These are phyloP conservation scores for Parastagonospora nodorum DNA, from an alignment of 2,329 filamentous ascomycete genomes.

Conservation along the genomic window DNA sequence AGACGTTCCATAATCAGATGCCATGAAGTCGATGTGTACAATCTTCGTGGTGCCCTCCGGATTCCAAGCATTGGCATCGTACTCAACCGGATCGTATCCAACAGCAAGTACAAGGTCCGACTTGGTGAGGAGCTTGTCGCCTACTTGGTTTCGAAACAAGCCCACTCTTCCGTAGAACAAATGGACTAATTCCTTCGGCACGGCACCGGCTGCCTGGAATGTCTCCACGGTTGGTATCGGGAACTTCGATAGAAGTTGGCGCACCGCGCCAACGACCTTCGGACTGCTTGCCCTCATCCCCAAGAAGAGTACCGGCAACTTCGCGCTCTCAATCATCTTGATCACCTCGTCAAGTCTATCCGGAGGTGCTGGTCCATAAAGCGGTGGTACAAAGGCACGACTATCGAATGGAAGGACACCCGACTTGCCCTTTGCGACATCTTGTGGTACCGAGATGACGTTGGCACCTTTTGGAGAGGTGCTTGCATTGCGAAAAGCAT, in stretches of 20 bases:
- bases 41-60: neutral
- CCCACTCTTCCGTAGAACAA: neutral
- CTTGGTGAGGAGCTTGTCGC: neutral
- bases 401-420: neutral
- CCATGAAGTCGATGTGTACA: neutral
- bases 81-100: neutral
- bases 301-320: neutral
- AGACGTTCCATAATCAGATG: neutral
- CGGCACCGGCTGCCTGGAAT: neutral
- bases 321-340: neutral
- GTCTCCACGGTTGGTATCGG: neutral
- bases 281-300: neutral
- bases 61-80: neutral
- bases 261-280: neutral
- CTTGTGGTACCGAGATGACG: neutral
- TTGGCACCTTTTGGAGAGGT: neutral
- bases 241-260: neutral
- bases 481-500: neutral
- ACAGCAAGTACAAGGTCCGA: neutral
- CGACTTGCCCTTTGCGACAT: neutral
- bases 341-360: neutral
- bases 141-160: neutral
- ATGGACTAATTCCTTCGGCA: neutral
- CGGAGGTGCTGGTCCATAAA: neutral
- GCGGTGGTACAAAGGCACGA: neutral